Evolutionary conservation across 2,329 filamentous ascomycete genomes (phyloP).

Genomic region (Alternaria brassicae): DNA sequence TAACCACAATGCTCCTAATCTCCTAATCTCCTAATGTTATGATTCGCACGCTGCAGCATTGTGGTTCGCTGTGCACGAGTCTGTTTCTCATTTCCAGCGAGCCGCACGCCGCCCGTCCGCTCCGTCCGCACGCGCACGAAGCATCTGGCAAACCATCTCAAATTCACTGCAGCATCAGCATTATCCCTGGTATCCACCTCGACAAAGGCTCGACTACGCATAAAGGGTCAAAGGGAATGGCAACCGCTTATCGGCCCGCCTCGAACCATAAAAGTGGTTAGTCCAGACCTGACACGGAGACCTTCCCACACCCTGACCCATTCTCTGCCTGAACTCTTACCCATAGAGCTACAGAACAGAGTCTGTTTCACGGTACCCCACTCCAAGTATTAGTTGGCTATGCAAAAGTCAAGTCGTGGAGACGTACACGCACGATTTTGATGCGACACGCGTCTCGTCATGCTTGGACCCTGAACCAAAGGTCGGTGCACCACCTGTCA

Average conservation of each 20-base stretch:
- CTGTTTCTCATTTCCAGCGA: background rate
- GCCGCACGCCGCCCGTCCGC: conserved; percentile 3
- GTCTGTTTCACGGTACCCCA: conserved; percentile 6
- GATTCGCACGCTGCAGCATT: background rate
- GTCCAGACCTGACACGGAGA: background rate
- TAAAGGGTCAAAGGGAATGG: background rate
- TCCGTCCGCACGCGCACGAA: background rate
- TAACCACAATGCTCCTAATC: conserved; percentile 1
- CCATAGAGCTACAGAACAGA: conserved; percentile 1
- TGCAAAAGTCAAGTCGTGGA: background rate
- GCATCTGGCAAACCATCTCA: background rate
- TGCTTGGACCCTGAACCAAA: background rate
- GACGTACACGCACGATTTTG: background rate
- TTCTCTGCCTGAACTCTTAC: background rate
- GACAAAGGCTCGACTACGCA: background rate
- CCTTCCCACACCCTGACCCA: background rate
- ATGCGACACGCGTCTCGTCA: conserved; percentile 12
- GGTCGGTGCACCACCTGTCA: background rate
- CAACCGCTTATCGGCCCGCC: conserved; percentile 5
- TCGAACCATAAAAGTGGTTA: conserved; percentile 4
- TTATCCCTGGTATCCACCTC: background rate
- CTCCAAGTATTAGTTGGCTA: conserved; percentile 1
- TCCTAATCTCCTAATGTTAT: background rate
- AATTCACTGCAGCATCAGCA: background rate
- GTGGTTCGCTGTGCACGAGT: background rate